Conservation (phyloP, 2,329 filamentous ascomycete species). For the Elsinoe arachidis region DNA sequence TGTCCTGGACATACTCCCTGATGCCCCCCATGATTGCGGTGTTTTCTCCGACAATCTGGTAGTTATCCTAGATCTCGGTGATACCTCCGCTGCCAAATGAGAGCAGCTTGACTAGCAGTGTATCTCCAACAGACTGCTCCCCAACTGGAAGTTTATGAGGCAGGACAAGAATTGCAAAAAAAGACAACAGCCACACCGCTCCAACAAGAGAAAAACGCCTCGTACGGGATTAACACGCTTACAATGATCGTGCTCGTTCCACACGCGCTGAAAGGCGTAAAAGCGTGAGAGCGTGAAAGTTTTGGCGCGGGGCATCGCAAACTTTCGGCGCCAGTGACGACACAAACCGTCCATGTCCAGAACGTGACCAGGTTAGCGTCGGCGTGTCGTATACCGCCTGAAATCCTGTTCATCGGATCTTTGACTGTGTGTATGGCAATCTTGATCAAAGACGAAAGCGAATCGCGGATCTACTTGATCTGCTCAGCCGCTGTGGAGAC, state of each 20-base stretch:
- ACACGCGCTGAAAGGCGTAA: background rate
- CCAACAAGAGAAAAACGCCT: background rate
- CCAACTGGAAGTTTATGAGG: too few relatives aligned
- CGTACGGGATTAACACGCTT: background rate
- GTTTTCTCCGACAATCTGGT: background rate
- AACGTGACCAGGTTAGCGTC: slow-evolving; percentile 1
- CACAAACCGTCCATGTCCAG: background rate
- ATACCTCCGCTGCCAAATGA: background rate
- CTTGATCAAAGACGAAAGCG: background rate
- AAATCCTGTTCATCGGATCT: too few relatives aligned
- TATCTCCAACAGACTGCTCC: background rate
- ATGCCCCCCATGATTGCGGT: slow-evolving; percentile 17
- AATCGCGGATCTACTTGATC: background rate
- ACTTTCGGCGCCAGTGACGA: slow-evolving; percentile 2
- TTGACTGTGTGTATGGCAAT: too few relatives aligned
- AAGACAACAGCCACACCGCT: background rate
- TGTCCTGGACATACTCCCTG: slow-evolving; percentile 22
- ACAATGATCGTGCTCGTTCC: background rate
- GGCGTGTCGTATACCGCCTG: background rate
- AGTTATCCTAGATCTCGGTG: background rate
- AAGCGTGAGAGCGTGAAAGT: background rate
- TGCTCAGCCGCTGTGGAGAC: background rate
- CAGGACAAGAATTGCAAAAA: too few relatives aligned
- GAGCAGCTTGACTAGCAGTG: background rate
- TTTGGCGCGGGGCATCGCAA: background rate